phyloP scores from a whole-genome alignment of 768 basidiomycete genomes.

The Lactifluus volemus region DNA sequence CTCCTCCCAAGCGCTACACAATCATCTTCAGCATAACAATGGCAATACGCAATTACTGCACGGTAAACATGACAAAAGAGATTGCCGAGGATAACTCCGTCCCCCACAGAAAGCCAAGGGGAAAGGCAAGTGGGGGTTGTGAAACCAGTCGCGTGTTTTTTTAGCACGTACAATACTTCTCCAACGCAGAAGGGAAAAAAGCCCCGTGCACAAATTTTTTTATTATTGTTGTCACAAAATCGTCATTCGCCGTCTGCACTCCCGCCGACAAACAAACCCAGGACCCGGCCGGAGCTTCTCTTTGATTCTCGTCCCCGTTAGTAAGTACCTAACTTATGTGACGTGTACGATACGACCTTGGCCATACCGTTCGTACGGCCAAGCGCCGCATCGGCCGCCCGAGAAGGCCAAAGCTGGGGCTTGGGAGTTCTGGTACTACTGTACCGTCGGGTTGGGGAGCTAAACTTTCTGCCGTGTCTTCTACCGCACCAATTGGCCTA shows the following conservation, averaged over 20 bases:
- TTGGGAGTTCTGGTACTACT: not conserved
- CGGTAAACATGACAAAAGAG: not conserved
- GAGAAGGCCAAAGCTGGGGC: not conserved
- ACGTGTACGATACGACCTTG: not conserved
- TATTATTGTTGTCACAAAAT: not conserved
- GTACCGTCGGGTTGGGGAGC: not conserved
- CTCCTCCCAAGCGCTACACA: not conserved
- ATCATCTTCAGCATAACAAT: not conserved
- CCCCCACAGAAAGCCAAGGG: not conserved
- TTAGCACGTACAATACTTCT: not conserved
- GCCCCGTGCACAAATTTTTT: not conserved
- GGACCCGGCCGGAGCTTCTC: not conserved
- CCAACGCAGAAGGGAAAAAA: not conserved
- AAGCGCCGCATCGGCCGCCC: conserved; percentile 5
- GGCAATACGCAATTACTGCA: not conserved
- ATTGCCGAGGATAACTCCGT: not conserved
- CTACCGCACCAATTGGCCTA: not conserved
- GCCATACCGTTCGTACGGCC: not conserved
- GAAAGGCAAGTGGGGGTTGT: not conserved
- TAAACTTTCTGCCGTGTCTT: not conserved
- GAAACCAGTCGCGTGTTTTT: not conserved
- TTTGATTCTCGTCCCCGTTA: conserved; percentile 6
- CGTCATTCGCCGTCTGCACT: conserved; percentile 2
- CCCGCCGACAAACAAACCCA: not conserved
- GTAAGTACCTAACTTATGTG: not conserved